Percentiles rank a stretch among this genome's conserved stretches.
These are phyloP conservation scores for Polyporus tsugae DNA, from an alignment of 1,284 basidiomycete genomes.

Conservation along the genomic window DNA sequence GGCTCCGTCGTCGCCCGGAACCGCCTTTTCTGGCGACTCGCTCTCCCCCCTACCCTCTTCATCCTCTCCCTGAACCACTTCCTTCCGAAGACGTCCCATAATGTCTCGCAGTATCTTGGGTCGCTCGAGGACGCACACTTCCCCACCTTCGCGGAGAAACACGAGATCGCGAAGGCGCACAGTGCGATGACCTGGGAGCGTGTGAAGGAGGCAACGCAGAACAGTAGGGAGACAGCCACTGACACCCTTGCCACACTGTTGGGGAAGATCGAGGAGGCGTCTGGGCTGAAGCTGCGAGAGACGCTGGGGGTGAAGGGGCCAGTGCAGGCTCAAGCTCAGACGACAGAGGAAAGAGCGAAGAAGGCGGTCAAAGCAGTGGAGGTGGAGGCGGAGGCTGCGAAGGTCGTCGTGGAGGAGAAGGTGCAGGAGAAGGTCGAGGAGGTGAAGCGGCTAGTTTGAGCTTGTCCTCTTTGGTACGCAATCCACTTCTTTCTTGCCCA, in stretches of 20 bases:
- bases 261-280: conserved; percentile 69
- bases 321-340: conserved; percentile 9
- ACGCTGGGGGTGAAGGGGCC: conserved; percentile 55
- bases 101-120: conserved; percentile 71
- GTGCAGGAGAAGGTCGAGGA: conserved; percentile 24
- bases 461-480: neutral
- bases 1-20: conserved; percentile 88
- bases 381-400: conserved; percentile 35
- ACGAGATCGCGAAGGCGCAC: conserved; percentile 73
- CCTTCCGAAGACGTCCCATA: conserved; percentile 80
- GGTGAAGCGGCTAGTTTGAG: conserved; percentile 26
- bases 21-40: conserved; percentile 72
- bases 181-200: conserved; percentile 58
- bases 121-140: conserved; percentile 77
- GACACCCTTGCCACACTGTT: conserved; percentile 59
- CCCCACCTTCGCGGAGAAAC: conserved; percentile 73
- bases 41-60: conserved; percentile 78
- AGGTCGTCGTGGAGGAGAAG: conserved; percentile 20
- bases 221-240: conserved; percentile 49
- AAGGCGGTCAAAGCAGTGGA: conserved; percentile 28
- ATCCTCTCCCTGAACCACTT: conserved; percentile 76
- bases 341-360: conserved; percentile 17
- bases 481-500: neutral
- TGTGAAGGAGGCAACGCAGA: conserved; percentile 39
- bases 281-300: conserved; percentile 77